Evolutionary conservation across 495 filamentous ascomycete species (phyloP), one percentile per base, ranked within the genome.

Genomic region (Baudoinia panamericana): DNA sequence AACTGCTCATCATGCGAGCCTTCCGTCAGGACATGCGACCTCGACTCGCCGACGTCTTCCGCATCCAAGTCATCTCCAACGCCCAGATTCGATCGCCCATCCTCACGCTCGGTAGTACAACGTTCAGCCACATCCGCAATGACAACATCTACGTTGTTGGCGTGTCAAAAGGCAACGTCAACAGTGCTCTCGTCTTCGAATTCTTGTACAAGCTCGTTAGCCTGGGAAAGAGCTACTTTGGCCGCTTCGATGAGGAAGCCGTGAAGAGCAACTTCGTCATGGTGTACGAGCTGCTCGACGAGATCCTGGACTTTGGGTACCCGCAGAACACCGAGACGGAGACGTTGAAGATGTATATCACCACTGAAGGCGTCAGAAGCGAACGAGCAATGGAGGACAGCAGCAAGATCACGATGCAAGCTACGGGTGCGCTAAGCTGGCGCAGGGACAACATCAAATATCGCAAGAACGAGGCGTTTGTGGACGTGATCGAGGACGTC

Each of bases 191-290:
- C 39, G 84, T 99, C 18, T 99, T 99, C 56, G 90, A 99, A 68
- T 96, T 99, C 60, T 66, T 99, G 42, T 95, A 95, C 63, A 74
- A 88, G 51, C 66, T 99, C 53, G 78, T 95, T 42, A 70, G 78
- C 56, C 68, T 99, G 55, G 90, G 90, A 42, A 87, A 80, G 63
- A 79, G 83, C 40, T 99, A 99, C 61, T 99, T 99, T 70, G 90
- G 84, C 50, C 95, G 96, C 58, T 92, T 99, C 52, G 90, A 99
- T 59, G 90, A 99, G 70, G 90, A 99, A 61, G 92, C 90, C 30
- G 87, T 99, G 46, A 99, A 99, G 75, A 95, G 93, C 59, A 99
- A 99, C 62, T 99, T 99, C 63, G 92, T 99, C 46, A 67, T 96
- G 41, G 84, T 99, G 31, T 99, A 99, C 64, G 92, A 99, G 70